Percentiles rank a stretch among this genome's conserved stretches.
Evolutionary conservation across 768 basidiomycete species (phyloP).

Genomic region (Trametes punicea): DNA sequence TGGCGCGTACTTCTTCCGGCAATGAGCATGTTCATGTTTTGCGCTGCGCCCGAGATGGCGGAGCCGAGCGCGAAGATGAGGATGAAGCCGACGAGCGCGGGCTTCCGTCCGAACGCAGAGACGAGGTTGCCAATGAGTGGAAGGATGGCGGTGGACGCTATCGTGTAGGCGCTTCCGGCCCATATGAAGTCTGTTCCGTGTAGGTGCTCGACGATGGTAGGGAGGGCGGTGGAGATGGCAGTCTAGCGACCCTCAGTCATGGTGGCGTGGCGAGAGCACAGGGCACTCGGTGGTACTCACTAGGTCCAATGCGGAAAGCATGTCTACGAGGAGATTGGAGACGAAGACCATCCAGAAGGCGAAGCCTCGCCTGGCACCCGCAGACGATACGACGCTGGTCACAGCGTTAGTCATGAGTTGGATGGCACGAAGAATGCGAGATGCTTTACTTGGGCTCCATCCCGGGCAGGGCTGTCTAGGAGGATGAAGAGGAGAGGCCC

Average conservation of each 20-base stretch:
- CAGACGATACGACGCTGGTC: too few relatives aligned
- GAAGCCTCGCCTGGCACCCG: neutral
- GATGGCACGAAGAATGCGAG: too few relatives aligned
- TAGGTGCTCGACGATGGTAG: constrained; percentile 18
- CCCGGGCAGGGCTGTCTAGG: too few relatives aligned
- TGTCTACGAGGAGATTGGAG: constrained; percentile 9
- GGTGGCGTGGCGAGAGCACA: neutral
- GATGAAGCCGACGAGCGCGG: constrained; percentile 29
- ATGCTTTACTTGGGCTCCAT: too few relatives aligned
- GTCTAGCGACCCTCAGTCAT: too few relatives aligned
- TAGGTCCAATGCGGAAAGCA: constrained; percentile 11
- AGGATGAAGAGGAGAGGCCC: too few relatives aligned
- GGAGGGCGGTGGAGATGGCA: constrained; percentile 23
- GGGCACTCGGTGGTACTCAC: neutral
- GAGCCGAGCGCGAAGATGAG: constrained; percentile 38
- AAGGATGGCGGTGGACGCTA: constrained; percentile 33
- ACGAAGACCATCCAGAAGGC: constrained; percentile 16
- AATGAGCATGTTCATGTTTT: constrained; percentile 40
- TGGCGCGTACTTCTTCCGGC: constrained; percentile 28
- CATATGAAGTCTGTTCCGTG: constrained; percentile 24
- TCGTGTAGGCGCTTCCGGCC: constrained; percentile 32
- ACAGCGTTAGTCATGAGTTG: too few relatives aligned
- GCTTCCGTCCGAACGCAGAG: constrained; percentile 34
- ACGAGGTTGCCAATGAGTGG: constrained; percentile 33
- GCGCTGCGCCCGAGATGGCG: constrained; percentile 37